Evolutionary conservation across 306 rosid species (phyloP).

Genomic region (Ormosia emarginata): DNA sequence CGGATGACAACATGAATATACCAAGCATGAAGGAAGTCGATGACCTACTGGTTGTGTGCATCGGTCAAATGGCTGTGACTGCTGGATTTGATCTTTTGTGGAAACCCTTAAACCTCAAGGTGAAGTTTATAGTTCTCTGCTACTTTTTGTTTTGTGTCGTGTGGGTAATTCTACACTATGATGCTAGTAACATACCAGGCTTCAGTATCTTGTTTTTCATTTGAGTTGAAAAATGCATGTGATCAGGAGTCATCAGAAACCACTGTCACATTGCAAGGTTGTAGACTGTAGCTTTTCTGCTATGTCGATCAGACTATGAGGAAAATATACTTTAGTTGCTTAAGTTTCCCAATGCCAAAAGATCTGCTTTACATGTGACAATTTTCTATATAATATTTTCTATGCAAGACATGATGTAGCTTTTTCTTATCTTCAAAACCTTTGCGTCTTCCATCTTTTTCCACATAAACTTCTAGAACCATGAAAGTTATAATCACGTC

Average conservation of each 20-base stretch:
- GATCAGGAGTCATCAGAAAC: not conserved
- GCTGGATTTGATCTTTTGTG: constrained; percentile 85
- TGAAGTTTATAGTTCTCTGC: constrained; percentile 8
- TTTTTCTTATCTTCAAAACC: no score
- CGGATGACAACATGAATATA: constrained; percentile 45
- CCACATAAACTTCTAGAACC: no score
- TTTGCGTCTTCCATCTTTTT: no score
- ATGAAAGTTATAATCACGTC: no score
- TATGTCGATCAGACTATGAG: no score
- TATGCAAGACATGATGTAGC: no score
- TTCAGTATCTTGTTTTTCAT: not conserved
- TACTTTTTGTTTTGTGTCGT: no score
- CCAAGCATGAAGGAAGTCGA: constrained; percentile 71
- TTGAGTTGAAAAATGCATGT: not conserved
- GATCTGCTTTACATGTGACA: no score
- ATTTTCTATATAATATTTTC: no score
- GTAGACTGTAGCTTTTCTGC: no score
- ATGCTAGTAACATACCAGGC: not conserved
- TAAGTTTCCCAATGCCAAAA: no score
- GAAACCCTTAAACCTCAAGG: constrained; percentile 88
- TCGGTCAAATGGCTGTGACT: constrained; percentile 93
- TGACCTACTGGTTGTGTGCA: constrained; percentile 68
- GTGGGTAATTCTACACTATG: not conserved
- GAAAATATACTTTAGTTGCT: no score
- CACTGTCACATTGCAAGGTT: not conserved